Percentiles rank a stretch among this genome's conserved stretches.
phyloP scores from a whole-genome alignment of 2,329 filamentous ascomycete species.

The Hypoxylon sp. region DNA sequence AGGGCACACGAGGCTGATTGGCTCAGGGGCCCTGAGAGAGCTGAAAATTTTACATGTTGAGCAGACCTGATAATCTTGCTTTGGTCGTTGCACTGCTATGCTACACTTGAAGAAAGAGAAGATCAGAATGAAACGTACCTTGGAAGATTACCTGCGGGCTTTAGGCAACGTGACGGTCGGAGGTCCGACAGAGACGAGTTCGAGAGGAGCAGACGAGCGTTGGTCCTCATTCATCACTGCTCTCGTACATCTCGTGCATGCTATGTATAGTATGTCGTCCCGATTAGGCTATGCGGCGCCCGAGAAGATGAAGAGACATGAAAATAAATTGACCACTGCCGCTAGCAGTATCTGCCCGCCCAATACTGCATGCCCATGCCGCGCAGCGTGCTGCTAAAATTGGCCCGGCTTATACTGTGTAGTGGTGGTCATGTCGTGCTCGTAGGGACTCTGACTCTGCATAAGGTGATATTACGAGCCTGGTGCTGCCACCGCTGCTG shows the following conservation, averaged over 20 bases:
- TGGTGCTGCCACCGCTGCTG: no score
- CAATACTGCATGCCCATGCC: not conserved
- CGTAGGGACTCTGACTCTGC: not conserved
- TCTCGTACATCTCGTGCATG: conserved; percentile 13
- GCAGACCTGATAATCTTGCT: conserved; percentile 1
- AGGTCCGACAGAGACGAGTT: conserved; percentile 27
- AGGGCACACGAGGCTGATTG: conserved; percentile 30
- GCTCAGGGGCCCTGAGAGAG: conserved; percentile 11
- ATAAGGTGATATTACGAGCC: not conserved
- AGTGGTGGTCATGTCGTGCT: not conserved
- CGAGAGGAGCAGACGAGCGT: not conserved
- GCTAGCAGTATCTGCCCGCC: conserved; percentile 2
- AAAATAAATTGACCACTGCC: conserved; percentile 5
- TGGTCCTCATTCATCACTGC: no score
- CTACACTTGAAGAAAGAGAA: not conserved
- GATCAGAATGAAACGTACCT: conserved; percentile 15
- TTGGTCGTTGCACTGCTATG: conserved; percentile 7
- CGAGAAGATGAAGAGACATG: conserved; percentile 16
- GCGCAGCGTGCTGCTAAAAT: not conserved
- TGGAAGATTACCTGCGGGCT: conserved; percentile 8
- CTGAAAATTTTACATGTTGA: conserved; percentile 32
- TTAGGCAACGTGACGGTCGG: conserved; percentile 18
- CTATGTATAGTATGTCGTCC: conserved; percentile 6
- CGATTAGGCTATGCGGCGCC: conserved; percentile 20
- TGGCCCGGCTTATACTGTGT: not conserved